Evolutionary conservation across 2,329 filamentous ascomycete species (phyloP).

Genomic region (Colletotrichum limetticola): DNA sequence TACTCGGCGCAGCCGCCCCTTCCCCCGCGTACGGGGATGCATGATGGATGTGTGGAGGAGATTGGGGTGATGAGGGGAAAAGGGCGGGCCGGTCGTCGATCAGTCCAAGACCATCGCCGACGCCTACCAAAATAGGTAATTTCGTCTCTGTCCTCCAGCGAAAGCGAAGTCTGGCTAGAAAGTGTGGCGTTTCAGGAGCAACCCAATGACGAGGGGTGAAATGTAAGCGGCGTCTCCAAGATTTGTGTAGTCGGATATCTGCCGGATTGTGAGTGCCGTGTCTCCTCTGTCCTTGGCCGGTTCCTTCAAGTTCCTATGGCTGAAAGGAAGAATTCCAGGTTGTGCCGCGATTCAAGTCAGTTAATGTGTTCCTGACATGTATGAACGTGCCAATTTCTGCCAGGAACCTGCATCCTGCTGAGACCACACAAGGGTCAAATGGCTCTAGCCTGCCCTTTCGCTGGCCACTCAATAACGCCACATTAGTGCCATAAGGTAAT

Average conservation of each 20-base stretch:
- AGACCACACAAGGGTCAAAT: too few relatives aligned
- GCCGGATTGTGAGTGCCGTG: neutral
- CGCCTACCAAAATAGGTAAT: conserved; percentile 15
- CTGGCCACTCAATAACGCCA: neutral
- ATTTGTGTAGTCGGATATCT: neutral
- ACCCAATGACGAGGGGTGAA: conserved; percentile 15
- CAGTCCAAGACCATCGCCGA: neutral
- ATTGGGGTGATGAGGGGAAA: conserved; percentile 10
- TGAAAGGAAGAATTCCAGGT: neutral
- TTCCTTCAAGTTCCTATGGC: neutral
- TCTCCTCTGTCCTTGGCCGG: neutral
- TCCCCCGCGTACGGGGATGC: conserved; percentile 10
- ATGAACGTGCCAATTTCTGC: too few relatives aligned
- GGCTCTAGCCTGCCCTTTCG: too few relatives aligned
- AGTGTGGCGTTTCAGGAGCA: neutral
- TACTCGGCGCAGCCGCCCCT: neutral
- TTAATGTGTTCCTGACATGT: too few relatives aligned
- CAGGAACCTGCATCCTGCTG: too few relatives aligned
- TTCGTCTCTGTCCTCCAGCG: neutral
- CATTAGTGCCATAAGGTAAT: neutral
- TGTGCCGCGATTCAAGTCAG: neutral
- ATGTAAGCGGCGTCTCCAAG: conserved; percentile 5
- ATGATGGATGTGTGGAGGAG: conserved; percentile 6
- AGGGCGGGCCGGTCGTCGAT: neutral
- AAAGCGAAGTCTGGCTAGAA: neutral